phyloP scores from a whole-genome alignment of 371 early-diverging fungal species.

The Saksenaea oblongispora region DNA sequence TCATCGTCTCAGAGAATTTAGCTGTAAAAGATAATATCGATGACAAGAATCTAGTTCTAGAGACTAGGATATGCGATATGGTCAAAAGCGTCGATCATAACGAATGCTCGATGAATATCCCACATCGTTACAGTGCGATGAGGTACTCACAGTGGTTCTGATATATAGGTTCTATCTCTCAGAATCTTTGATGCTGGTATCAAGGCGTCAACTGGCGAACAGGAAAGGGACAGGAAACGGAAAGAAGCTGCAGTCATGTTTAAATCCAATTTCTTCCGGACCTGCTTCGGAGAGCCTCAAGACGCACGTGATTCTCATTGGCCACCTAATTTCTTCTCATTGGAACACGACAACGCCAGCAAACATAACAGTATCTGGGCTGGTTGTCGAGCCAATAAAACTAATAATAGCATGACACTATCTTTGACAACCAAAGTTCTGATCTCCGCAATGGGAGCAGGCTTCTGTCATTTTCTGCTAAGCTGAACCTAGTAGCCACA shows the following conservation, averaged over 20 bases:
- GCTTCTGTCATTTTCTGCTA: too few relatives aligned
- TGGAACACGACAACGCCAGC: too few relatives aligned
- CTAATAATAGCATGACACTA: too few relatives aligned
- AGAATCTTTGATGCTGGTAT: background rate
- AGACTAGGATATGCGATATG: background rate
- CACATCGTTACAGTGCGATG: background rate
- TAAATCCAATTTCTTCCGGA: background rate
- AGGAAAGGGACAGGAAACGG: background rate
- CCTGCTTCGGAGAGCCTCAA: too few relatives aligned
- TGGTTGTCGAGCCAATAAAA: too few relatives aligned
- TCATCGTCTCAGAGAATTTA: conserved; percentile 1
- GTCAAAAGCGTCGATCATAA: background rate
- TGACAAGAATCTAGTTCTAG: background rate
- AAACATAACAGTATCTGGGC: too few relatives aligned
- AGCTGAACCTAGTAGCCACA: too few relatives aligned
- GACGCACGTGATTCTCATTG: too few relatives aligned
- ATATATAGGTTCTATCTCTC: background rate
- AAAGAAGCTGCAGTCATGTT: background rate
- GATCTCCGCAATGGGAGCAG: too few relatives aligned
- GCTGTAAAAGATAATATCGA: background rate
- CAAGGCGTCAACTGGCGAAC: background rate
- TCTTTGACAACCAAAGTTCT: too few relatives aligned
- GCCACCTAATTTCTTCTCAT: too few relatives aligned
- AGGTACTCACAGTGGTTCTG: background rate
- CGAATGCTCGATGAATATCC: background rate